Base-by-base conservation (phyloP, 2,329 filamentous ascomycete species). In the Phialophora expanda region DNA sequence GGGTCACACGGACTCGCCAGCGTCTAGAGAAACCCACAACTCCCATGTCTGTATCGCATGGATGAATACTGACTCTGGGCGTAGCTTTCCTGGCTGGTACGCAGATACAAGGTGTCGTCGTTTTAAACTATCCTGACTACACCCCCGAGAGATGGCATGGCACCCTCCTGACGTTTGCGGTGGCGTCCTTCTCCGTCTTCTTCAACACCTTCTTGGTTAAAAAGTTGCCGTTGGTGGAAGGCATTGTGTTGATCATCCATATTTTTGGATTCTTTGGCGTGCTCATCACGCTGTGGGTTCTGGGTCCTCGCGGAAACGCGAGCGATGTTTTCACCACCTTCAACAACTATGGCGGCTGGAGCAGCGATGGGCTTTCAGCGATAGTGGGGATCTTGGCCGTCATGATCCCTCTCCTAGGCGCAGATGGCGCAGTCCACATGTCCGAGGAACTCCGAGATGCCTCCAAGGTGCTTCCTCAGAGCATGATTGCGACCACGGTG, bases 31-130 rank as follows among this genome's bases (percentile, higher is more conserved):
- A 24, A 14, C 9, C 26, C 26, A 28, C 5, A 53, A 28, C 8
- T 24, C 48, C 20, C 4, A 51, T 9, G 7, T 26, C 9, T 17
- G 26, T 44, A n/a, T 69, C 76, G 7, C 74, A 73, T 2, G 41
- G 38, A 50, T 12, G n/a, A 11, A 11, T 32, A 24, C 46, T 61
- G 44, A 61, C 20, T 24, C 30, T 1, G 7, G 24, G 4, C 14
- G 30, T 51, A 68, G 77, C 77, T 12, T 81, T 80, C 72, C 76
- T 82, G 17, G 79, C 78, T 6, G 81, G 78, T 2, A 78, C 76
- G 4, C 78, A 80, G 48, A 79, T 83, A 2, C 80, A 83, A 70
- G 81, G 79, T 0, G 67, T 84, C 4, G 75, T 81, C 12, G 75
- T 80, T 22, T 71, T 84, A 34, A 82, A 82, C 65, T 72, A 81